Base-by-base conservation (phyloP, 2,329 filamentous ascomycete species). In the Phialophora macrospora region DNA sequence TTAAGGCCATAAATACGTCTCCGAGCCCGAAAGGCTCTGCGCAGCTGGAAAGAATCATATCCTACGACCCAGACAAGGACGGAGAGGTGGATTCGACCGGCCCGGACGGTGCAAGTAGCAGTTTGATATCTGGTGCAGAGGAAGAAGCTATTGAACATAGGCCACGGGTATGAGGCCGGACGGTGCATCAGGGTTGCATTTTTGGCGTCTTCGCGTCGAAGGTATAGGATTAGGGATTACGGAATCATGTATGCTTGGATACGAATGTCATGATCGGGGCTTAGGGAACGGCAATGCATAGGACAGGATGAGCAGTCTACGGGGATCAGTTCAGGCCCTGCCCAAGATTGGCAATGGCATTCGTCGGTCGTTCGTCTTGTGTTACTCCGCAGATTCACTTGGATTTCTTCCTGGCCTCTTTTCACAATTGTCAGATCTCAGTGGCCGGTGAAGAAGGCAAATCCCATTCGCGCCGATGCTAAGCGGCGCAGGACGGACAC, bases 21-120 rank as follows among this genome's bases (percentile, higher is more conserved):
- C 11, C 59, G n/a, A 54, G 30, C 24, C 24, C 60, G 17, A 55
- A 61, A 52, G n/a, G 51, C 14, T 26, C 49, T 22, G 24, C 4
- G 8, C 54, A 61, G n/a, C 55, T 56, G 11, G 46, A 62, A 34
- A 55, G 60, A 28, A 55, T 62, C n/a, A 26, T 46, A n/a, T 60
- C 64, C 9, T 66, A 67, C 44, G 62, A 64, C 32, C 55, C 63
- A 6, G 64, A 67, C 55, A 67, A 67, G 51, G 68, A 70, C 38
- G 66, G 58, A 17, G 63, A 67, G 20, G 58, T 62, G 32, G 58
- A 32, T 48, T 22, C 54, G 52, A 32, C 14, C 24, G 17, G 26
- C 24, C 61, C 28, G 22, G 38, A 60, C 2, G 67, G 64, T 14
- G 64, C 62, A 26, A 61, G 67, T 52, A 69, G 67, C 60, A 65